Evolutionary conservation across 2,329 filamentous ascomycete species (phyloP).

Genomic region (Torrubiellomyces zombiae): DNA sequence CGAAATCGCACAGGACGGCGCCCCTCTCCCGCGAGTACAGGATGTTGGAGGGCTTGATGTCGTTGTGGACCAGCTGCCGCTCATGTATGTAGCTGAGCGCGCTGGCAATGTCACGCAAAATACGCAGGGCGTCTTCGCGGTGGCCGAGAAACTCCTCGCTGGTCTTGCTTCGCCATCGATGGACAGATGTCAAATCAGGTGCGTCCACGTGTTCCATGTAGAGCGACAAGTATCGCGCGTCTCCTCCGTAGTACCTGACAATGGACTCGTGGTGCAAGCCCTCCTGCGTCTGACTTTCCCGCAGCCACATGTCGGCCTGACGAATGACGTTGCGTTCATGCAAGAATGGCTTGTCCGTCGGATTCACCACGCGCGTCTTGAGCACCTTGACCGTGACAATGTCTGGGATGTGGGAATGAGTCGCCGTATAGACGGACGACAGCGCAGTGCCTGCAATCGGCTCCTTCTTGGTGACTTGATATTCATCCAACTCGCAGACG

Average conservation of each 20-base stretch:
- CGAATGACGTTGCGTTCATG: constrained; percentile 38
- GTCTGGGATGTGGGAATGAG: constrained; percentile 34
- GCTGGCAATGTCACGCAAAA: constrained; percentile 35
- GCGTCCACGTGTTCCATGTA: constrained; percentile 47
- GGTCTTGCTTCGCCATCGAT: constrained; percentile 29
- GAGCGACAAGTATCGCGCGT: constrained; percentile 40
- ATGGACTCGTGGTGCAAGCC: constrained; percentile 39
- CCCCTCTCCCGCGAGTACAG: constrained; percentile 41
- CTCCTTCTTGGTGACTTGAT: constrained; percentile 36
- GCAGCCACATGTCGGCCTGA: constrained; percentile 43
- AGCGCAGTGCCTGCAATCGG: constrained; percentile 38
- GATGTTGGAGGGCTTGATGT: constrained; percentile 46
- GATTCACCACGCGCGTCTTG: constrained; percentile 29
- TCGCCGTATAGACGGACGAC: constrained; percentile 38
- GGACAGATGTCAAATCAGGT: constrained; percentile 31
- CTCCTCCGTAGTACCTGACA: constrained; percentile 39
- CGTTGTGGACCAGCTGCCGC: constrained; percentile 38
- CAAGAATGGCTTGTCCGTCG: constrained; percentile 27
- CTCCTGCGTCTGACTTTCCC: constrained; percentile 39
- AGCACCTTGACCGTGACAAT: constrained; percentile 45
- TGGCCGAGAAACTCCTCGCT: constrained; percentile 34
- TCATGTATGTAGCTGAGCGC: constrained; percentile 40
- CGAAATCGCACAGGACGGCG: constrained; percentile 44
- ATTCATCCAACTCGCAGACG: constrained; percentile 33
- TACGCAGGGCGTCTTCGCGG: constrained; percentile 31